Base-by-base conservation (phyloP, 225 moss, liverwort and hornwort species). In the Neckera pumila region DNA sequence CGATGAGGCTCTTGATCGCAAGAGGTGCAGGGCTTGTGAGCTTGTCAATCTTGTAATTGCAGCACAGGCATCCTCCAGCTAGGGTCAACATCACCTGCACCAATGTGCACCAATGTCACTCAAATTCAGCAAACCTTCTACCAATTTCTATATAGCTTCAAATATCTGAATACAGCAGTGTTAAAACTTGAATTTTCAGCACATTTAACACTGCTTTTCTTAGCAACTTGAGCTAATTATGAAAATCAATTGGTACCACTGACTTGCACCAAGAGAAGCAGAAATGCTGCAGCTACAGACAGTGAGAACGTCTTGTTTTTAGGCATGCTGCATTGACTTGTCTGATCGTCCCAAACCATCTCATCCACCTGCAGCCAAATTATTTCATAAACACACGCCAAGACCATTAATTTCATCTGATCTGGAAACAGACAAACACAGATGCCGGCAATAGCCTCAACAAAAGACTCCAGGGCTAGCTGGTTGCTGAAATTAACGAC, bases 1-100 rank as follows among this genome's bases (percentile, higher is more conserved):
- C 42, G 10, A 86, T 21, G 60, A 94, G 93, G 80, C 93, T 89
- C 86, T 93, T 94, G 88, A 94, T 91, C 53, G 94, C 94, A 88
- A 93, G 92, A 11, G 92, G 92, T 17, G 94, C 94, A 71, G 94
- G 93, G 56, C 88, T 90, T 34, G 85, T 87, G 71, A 89, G 91
- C 71, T 91, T 93, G 89, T 90, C 92, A 59, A 94, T 83, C 72
- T 81, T 90, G 82, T 90, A 87, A 73, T 93, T 82, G 82, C 92
- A 91, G 90, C 94, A 92, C 31, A 88, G 62, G 53, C 94, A 94
- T n/a, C 94, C 93, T 79, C 94, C 94, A 71, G 90, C 88, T 60
- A 79, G 85, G 9, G 91, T 94, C 56, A 94, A 79, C 6, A 91
- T 18, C 40, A 93, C 62, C 86, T 93, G 90, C 84, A 86, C 58